These are phyloP conservation scores for Leccinum truebloodii DNA, from an alignment of 768 basidiomycete genomes.

Conservation along the genomic window DNA sequence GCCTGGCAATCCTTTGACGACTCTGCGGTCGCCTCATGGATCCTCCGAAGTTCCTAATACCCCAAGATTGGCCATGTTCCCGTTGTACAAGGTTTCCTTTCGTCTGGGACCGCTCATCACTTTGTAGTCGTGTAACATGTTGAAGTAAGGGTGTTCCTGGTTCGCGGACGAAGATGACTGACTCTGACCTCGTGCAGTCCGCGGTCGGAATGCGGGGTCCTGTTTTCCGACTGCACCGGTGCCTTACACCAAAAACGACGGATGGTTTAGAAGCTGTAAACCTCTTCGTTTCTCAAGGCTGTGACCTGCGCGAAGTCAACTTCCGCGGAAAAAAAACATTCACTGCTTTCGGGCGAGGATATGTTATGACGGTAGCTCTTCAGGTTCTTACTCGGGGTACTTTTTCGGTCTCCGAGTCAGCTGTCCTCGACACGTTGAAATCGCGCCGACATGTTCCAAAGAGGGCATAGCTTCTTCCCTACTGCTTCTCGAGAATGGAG, in stretches of 20 bases:
- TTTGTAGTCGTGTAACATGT: not conserved
- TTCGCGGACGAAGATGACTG: not conserved
- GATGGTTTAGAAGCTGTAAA: not conserved
- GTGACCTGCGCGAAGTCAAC: not conserved
- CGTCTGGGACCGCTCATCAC: not conserved
- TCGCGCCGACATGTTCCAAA: not conserved
- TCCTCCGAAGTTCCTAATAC: not conserved
- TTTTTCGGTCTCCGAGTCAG: not conserved
- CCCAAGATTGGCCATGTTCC: not conserved
- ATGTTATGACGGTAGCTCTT: not conserved
- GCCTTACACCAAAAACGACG: not conserved
- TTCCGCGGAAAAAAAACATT: not conserved
- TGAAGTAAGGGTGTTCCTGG: not conserved
- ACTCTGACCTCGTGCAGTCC: no score
- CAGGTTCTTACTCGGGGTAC: not conserved
- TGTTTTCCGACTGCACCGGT: not conserved
- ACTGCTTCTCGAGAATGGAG: conserved; percentile 2
- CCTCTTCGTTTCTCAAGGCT: no score
- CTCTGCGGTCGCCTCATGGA: no score
- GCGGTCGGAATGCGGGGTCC: no score
- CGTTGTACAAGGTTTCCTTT: not conserved
- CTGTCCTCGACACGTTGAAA: not conserved
- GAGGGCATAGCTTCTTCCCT: not conserved
- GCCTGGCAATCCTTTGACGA: no score
- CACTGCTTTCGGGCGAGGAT: not conserved